These are phyloP conservation scores for Mortierella sp. DNA, from an alignment of 371 early-diverging fungal species.

Conservation along the genomic window DNA sequence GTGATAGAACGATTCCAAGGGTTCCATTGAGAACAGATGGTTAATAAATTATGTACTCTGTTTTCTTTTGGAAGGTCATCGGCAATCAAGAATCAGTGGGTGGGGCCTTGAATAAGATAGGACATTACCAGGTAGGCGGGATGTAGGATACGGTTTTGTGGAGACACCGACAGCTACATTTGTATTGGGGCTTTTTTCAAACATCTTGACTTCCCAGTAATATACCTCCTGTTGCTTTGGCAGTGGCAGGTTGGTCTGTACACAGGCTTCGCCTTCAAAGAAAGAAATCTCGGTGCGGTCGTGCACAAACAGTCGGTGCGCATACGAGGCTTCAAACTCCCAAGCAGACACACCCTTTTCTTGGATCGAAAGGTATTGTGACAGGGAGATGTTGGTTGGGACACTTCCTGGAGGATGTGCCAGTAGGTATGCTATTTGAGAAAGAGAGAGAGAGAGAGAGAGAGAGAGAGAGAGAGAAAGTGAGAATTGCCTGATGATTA, in stretches of 20 bases:
- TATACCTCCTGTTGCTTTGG: slow-evolving; percentile 77
- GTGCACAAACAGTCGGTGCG: slow-evolving; percentile 65
- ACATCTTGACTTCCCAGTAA: slow-evolving; percentile 77
- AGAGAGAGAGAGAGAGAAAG: neutral
- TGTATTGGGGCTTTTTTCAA: slow-evolving; percentile 61
- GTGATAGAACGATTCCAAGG: neutral
- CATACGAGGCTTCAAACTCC: slow-evolving; percentile 77
- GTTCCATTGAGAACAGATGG: neutral
- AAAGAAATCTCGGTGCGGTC: slow-evolving; percentile 80
- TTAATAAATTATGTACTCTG: neutral
- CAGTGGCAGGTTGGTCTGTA: slow-evolving; percentile 81
- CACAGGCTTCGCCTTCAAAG: slow-evolving; percentile 75
- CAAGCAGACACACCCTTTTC: slow-evolving; percentile 85
- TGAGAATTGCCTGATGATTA: neutral
- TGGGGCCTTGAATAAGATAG: neutral
- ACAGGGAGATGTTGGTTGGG: slow-evolving; percentile 67
- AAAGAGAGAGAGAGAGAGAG: neutral
- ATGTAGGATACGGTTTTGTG: slow-evolving; percentile 71
- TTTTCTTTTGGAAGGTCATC: neutral
- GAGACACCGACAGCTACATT: slow-evolving; percentile 68
- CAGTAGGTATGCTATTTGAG: slow-evolving; percentile 45
- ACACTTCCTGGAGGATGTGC: slow-evolving; percentile 67
- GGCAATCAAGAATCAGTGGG: neutral
- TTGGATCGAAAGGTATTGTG: slow-evolving; percentile 70
- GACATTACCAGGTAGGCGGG: slow-evolving; percentile 66